Evolutionary conservation across 768 basidiomycete species (phyloP), one percentile per base, ranked within the genome.

Genomic region (Pilatotrama ljubarskyi): DNA sequence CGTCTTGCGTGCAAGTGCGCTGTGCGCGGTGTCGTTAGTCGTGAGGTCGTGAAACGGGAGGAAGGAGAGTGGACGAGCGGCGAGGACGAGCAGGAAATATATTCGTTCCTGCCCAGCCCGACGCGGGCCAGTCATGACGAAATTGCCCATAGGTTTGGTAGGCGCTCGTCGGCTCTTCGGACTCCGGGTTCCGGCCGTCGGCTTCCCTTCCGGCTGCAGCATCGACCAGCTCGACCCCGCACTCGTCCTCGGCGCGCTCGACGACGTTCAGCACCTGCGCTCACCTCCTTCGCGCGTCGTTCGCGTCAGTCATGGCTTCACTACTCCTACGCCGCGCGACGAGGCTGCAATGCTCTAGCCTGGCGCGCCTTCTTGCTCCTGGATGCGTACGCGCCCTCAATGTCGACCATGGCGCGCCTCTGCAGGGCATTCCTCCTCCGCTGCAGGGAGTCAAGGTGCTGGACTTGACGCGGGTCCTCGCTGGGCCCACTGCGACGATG

Each of bases 401-500:
- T 10, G 55, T 58, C 40, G 55, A 63, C 48, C 58, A 55, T 41
- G 46, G 58, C 32, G 51, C 32, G n/a, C 51, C 50, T 7, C 25
- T 50, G n/a, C 51, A 58, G 44, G 89, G 86, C 49, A 91, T 92
- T 24, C 78, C 84, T 1, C 91, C 91, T 0, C 95, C 95, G 2
- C 75, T 98, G 60, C 78, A 82, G 62, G 93, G 91, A 15, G 77
- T 95, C 64, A 85, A 82, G 67, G 82, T 97, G n/a, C 78, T 98
- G 22, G 95, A 98, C 73, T 75, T 97, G 55, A 93, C 94, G 14
- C 83, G 95, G 26, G 90, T 97, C 1, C 77, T 98, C 49, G 94
- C 94, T n/a, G 94, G 93, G 0, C 94, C 94, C 32, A 89, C 88
- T 1, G 85, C 89, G n/a, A 91, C 93, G 1, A 91, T 95, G 94